Conservation (phyloP, 1,139 yeast species). For the Yamadazyma trypodendri region DNA sequence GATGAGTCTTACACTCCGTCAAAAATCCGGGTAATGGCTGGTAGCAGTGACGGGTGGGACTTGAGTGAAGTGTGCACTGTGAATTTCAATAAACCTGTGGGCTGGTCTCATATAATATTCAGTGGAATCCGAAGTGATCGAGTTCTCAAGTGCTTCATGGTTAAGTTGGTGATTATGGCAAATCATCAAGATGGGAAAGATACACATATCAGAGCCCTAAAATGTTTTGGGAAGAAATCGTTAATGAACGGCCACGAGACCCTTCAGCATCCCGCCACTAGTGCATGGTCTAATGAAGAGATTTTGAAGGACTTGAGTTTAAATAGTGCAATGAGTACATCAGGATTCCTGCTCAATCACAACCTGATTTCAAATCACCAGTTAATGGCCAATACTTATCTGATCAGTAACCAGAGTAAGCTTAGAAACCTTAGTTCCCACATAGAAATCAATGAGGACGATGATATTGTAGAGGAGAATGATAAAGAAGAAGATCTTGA, state of each 20-base stretch:
- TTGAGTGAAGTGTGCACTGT: constrained; percentile 69
- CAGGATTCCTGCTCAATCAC: constrained; percentile 32
- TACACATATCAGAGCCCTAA: constrained; percentile 78
- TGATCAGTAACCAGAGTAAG: not conserved
- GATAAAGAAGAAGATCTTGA: constrained; percentile 10
- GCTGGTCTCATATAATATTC: constrained; percentile 81
- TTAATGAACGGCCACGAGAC: constrained; percentile 7
- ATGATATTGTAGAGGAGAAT: constrained; percentile 2
- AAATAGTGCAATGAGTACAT: constrained; percentile 25
- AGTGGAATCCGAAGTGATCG: constrained; percentile 58
- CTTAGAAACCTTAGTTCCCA: constrained; percentile 1
- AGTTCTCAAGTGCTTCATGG: constrained; percentile 68
- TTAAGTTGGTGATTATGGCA: constrained; percentile 67
- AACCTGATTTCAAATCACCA: constrained; percentile 4
- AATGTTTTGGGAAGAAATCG: constrained; percentile 39
- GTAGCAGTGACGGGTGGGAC: constrained; percentile 81
- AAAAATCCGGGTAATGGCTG: constrained; percentile 68
- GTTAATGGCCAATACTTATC: not conserved
- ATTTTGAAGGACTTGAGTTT: constrained; percentile 30
- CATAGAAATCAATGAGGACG: constrained; percentile 7
- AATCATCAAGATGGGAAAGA: constrained; percentile 98
- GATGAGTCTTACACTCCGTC: constrained; percentile 96
- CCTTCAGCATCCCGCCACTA: constrained; percentile 1
- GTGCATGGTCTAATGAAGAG: constrained; percentile 20
- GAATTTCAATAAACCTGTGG: constrained; percentile 69